A percentile compares a stretch with the other conserved stretches of the same genome.
Evolutionary conservation across 495 filamentous ascomycete species (phyloP).

Genomic region (Neurospora intermedia): DNA sequence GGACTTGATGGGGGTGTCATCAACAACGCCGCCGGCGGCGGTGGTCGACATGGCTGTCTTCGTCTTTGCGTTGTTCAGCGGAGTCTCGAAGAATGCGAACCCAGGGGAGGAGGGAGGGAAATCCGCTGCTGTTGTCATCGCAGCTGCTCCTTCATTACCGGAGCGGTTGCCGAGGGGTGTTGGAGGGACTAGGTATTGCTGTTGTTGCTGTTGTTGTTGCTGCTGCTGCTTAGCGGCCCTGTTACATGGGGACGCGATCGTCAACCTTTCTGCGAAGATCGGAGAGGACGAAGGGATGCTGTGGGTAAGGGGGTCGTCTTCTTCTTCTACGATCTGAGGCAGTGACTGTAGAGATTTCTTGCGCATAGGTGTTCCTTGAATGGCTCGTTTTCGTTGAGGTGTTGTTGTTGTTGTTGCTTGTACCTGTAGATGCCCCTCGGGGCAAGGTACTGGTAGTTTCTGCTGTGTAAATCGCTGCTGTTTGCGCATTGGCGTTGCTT

Average conservation of each 20-base stretch:
- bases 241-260: neutral
- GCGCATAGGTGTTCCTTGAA: neutral
- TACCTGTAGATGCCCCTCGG: neutral
- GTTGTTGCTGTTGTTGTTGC: constrained; percentile 1
- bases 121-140: constrained; percentile 20
- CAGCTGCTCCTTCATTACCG: constrained; percentile 6
- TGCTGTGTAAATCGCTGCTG: neutral
- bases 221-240: neutral
- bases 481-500: neutral
- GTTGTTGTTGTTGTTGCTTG: neutral
- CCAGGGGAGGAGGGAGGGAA: constrained; percentile 31
- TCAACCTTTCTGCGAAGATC: neutral
- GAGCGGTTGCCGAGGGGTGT: constrained; percentile 7
- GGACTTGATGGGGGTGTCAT: constrained; percentile 34
- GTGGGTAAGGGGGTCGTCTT: neutral
- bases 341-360: neutral
- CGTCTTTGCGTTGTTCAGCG: constrained; percentile 15
- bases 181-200: constrained; percentile 8
- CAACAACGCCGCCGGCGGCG: constrained; percentile 7
- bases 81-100: constrained; percentile 27
- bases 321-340: neutral
- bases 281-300: neutral
- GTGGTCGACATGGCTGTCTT: constrained; percentile 8
- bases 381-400: neutral
- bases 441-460: neutral